phyloP scores from a whole-genome alignment of 1,284 basidiomycete species.

The Wallemia ichthyophaga region DNA sequence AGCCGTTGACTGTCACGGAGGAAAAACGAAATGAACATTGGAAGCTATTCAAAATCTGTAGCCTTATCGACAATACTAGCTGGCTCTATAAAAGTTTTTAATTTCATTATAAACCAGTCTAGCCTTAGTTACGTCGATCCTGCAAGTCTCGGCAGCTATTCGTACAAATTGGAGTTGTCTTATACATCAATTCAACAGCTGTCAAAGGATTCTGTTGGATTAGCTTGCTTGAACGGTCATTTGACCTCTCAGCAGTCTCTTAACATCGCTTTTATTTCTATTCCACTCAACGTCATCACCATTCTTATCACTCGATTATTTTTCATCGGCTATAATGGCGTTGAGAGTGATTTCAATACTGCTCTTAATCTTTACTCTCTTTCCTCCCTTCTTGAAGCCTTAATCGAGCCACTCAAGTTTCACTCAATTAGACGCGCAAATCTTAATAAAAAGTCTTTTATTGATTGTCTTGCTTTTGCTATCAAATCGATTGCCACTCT shows the following conservation, averaged over 20 bases:
- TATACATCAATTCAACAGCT: not conserved
- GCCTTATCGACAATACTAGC: not conserved
- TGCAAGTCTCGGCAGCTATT: not conserved
- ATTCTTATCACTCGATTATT: constrained; percentile 23
- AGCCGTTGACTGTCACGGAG: not conserved
- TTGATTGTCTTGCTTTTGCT: constrained; percentile 1
- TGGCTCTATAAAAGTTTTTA: not conserved
- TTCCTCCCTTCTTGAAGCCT: constrained; percentile 41
- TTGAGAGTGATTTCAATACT: constrained; percentile 31
- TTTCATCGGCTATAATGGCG: constrained; percentile 21
- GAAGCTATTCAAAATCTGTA: not conserved
- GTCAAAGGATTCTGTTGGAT: constrained; percentile 1
- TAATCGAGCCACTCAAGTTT: constrained; percentile 58
- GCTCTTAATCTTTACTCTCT: constrained; percentile 38
- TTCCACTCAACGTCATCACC: constrained; percentile 27
- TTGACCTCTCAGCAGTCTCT: constrained; percentile 10
- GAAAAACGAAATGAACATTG: not conserved
- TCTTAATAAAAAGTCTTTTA: constrained; percentile 6
- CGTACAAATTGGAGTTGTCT: not conserved
- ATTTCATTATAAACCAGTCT: not conserved
- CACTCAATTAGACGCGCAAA: constrained; percentile 11
- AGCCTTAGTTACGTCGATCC: not conserved
- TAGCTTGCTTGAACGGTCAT: constrained; percentile 7
- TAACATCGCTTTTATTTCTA: constrained; percentile 29
- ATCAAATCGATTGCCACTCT: not conserved